Conservation (phyloP, 139 green algal species). For the Trebouxia sp. region DNA sequence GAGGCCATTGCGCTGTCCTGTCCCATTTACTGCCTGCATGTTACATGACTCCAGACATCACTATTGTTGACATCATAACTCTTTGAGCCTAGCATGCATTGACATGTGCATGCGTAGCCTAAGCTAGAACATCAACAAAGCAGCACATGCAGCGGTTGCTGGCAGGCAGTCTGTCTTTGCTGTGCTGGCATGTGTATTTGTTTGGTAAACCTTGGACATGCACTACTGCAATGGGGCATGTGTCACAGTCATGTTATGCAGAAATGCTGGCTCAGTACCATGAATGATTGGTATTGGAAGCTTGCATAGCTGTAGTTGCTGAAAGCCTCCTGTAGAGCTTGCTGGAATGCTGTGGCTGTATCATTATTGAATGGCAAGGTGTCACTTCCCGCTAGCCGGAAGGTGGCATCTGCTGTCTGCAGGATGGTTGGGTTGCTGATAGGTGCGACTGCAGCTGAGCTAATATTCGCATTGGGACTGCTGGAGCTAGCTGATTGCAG, state of each 20-base stretch:
- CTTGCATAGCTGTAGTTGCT: constrained; percentile 9
- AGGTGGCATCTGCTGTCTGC: constrained; percentile 19
- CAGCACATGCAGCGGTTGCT: too few relatives aligned
- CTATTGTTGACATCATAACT: background rate
- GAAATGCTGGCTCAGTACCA: background rate
- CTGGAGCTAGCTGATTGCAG: too few relatives aligned
- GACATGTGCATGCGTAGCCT: too few relatives aligned
- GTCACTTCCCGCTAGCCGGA: constrained; percentile 3
- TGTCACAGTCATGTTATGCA: background rate
- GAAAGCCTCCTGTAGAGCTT: background rate
- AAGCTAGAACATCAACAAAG: too few relatives aligned
- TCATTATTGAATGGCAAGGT: background rate
- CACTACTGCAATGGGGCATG: too few relatives aligned
- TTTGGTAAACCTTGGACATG: too few relatives aligned
- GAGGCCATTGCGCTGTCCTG: background rate
- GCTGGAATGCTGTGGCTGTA: background rate
- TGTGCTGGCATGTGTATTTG: too few relatives aligned
- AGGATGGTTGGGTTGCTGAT: constrained; percentile 11
- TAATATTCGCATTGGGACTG: background rate
- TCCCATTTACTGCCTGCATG: background rate
- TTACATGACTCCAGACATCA: background rate
- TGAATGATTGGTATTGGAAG: background rate
- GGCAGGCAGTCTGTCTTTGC: too few relatives aligned
- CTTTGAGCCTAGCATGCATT: too few relatives aligned
- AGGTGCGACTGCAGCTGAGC: background rate